Base-by-base conservation (phyloP, 164 flowering plant species). In the Berberis thunbergii region DNA sequence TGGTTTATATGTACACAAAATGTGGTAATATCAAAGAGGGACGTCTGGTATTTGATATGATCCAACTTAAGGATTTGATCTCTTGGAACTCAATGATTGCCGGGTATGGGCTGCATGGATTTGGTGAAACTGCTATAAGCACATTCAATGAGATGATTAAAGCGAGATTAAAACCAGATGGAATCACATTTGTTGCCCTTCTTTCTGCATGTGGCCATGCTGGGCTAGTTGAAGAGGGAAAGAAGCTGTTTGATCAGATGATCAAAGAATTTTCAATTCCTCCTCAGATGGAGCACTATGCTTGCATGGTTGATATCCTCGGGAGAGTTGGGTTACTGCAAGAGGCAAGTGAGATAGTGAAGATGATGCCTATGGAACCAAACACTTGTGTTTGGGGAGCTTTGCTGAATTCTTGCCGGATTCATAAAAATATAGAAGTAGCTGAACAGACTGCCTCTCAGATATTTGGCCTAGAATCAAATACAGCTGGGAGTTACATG, bases 121-220 rank as follows among this genome's bases (percentile, higher is more conserved):
- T 63, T 68, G 97, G 88, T 45, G 71, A 70, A 12, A 62, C 64
- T 2, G 84, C 91, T 67, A 45, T 91, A 12, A 45, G 42, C 41
- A 72, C 75, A 46, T 86, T 88, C 53, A 7, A 77, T 55, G 62
- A 77, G 67, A 86, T 88, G 91, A 69, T 81, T 38, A 48, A 67
- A 64, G 54, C 71, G 43, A 83, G 84, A 55, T 39, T 66, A 2
- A 69, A 67, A 55, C 94, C 91, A 26, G 91, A 88, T 61, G 75
- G 67, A 4, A 74, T 91, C 65, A 84, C 96, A 6, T 91, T 91
- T 68, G 75, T 91, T 42, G 84, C 85, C 45, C 74, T 84, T 68
- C 83, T 91, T 54, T 91, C 93, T 65, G 91, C 91, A 41, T 91
- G 97, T 65, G 80, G 91, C 68, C 97, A 85, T 70, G 74, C 89